A percentile compares a stretch with the other conserved stretches of the same genome.
phyloP scores from a whole-genome alignment of 2,329 filamentous ascomycete genomes.

The Cordyceps farinosa region DNA sequence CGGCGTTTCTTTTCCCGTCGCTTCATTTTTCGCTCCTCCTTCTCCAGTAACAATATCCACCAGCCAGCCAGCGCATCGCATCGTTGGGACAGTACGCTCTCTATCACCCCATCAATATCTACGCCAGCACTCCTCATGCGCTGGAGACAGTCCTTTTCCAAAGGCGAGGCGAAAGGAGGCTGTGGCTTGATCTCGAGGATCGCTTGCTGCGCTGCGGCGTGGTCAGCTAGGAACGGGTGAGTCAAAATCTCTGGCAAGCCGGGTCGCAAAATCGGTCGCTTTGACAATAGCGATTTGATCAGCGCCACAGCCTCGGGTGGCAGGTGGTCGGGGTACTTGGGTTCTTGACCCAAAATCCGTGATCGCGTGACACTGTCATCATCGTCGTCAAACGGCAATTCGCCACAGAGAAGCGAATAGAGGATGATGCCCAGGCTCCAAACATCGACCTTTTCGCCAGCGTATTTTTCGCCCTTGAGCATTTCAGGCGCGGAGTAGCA shows the following conservation, averaged over 20 bases:
- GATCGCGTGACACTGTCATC: slow-evolving; percentile 83
- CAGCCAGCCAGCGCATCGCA: slow-evolving; percentile 90
- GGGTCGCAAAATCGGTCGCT: slow-evolving; percentile 80
- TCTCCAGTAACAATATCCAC: slow-evolving; percentile 94
- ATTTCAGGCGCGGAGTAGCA: slow-evolving; percentile 98
- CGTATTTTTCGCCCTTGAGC: slow-evolving; percentile 97
- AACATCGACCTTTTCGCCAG: slow-evolving; percentile 95
- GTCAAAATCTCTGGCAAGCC: slow-evolving; percentile 78
- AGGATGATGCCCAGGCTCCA: slow-evolving; percentile 87
- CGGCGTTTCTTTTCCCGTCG: slow-evolving; percentile 77
- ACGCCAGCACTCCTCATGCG: slow-evolving; percentile 92
- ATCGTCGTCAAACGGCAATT: slow-evolving; percentile 94
- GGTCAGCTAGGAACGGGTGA: slow-evolving; percentile 82
- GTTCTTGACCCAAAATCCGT: slow-evolving; percentile 81
- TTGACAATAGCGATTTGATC: slow-evolving; percentile 78
- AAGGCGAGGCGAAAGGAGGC: slow-evolving; percentile 74
- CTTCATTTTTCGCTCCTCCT: slow-evolving; percentile 83
- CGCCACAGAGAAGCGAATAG: slow-evolving; percentile 76
- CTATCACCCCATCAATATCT: slow-evolving; percentile 89
- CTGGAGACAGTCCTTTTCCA: slow-evolving; percentile 89
- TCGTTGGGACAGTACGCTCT: slow-evolving; percentile 84
- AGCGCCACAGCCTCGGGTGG: slow-evolving; percentile 73
- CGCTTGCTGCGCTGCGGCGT: slow-evolving; percentile 82
- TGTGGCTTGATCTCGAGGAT: slow-evolving; percentile 80
- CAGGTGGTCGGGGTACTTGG: slow-evolving; percentile 77